A percentile compares a stretch with the other conserved stretches of the same genome.
phyloP scores from a whole-genome alignment of 495 filamentous ascomycete genomes.

The Platismatia glauca region DNA sequence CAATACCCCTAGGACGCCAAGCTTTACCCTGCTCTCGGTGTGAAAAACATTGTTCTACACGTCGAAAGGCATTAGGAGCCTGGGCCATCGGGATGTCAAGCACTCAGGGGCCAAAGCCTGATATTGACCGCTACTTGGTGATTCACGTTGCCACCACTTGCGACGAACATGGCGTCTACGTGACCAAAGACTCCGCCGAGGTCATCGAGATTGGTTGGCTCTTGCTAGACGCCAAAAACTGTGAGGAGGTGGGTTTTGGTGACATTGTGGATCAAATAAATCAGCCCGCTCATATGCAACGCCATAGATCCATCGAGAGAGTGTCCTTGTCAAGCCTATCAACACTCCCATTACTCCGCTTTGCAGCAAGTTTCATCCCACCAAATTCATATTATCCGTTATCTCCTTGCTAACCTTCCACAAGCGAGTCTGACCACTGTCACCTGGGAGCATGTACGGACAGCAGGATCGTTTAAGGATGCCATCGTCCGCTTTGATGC shows the following conservation, averaged over 20 bases:
- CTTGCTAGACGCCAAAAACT: conserved; percentile 77
- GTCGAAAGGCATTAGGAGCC: conserved; percentile 2
- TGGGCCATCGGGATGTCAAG: conserved; percentile 27
- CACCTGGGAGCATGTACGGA: conserved; percentile 97
- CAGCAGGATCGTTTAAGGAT: conserved; percentile 91
- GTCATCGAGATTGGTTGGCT: conserved; percentile 99
- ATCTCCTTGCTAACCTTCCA: conserved; percentile 19
- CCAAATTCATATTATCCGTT: conserved; percentile 13
- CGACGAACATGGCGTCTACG: conserved; percentile 98
- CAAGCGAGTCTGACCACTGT: conserved; percentile 92
- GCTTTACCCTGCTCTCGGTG: background rate
- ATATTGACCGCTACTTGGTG: conserved; percentile 90
- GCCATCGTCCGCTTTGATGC: conserved; percentile 89
- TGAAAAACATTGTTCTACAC: conserved; percentile 7
- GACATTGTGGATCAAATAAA: background rate
- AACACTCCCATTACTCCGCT: conserved; percentile 98
- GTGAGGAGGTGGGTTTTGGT: conserved; percentile 68
- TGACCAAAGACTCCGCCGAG: conserved; percentile 97
- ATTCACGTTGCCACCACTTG: conserved; percentile 98
- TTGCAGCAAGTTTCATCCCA: conserved; percentile 69
- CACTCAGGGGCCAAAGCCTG: conserved; percentile 34
- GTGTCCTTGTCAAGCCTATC: conserved; percentile 92
- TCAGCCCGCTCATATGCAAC: conserved; percentile 1
- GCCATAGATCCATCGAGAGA: conserved; percentile 78
- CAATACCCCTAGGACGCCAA: background rate